A percentile compares a stretch with the other conserved stretches of the same genome.
These are phyloP conservation scores for Russula vinacea DNA, from an alignment of 768 basidiomycete species.

Conservation along the genomic window DNA sequence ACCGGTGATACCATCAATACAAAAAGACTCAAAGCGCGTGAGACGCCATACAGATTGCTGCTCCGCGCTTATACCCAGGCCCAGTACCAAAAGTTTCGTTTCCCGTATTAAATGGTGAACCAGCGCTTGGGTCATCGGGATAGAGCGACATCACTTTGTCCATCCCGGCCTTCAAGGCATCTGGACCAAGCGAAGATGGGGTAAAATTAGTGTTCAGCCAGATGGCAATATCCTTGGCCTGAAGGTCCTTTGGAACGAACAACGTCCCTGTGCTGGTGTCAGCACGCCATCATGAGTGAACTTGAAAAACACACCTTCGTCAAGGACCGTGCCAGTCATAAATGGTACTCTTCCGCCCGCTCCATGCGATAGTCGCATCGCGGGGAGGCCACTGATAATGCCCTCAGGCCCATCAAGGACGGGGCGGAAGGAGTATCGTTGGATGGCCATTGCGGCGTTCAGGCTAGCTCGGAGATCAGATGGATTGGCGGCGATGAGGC, in stretches of 20 bases:
- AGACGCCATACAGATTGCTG: conserved; percentile 33
- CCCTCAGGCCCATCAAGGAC: conserved; percentile 44
- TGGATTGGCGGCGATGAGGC: conserved; percentile 31
- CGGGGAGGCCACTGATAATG: conserved; percentile 42
- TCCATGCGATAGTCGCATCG: conserved; percentile 35
- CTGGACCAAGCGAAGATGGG: conserved; percentile 24
- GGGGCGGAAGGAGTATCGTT: conserved; percentile 39
- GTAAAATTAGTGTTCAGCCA: conserved; percentile 24
- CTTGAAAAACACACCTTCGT: conserved; percentile 43
- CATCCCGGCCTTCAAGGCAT: conserved; percentile 28
- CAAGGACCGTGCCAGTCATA: conserved; percentile 45
- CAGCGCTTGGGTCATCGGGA: conserved; percentile 42
- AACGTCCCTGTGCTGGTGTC: conserved; percentile 36
- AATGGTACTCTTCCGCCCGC: conserved; percentile 43
- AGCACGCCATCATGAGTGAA: neutral
- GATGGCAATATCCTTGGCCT: neutral
- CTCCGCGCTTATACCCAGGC: conserved; percentile 40
- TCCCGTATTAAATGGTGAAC: no score
- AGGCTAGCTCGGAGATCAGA: conserved; percentile 27
- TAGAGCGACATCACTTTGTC: conserved; percentile 40
- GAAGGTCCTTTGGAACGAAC: conserved; percentile 36
- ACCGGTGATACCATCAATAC: neutral
- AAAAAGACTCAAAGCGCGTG: neutral
- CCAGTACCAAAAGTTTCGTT: conserved; percentile 45
- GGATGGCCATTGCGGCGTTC: conserved; percentile 32